Conservation (phyloP, 768 basidiomycete genomes). For the Lactarius psammicola region DNA sequence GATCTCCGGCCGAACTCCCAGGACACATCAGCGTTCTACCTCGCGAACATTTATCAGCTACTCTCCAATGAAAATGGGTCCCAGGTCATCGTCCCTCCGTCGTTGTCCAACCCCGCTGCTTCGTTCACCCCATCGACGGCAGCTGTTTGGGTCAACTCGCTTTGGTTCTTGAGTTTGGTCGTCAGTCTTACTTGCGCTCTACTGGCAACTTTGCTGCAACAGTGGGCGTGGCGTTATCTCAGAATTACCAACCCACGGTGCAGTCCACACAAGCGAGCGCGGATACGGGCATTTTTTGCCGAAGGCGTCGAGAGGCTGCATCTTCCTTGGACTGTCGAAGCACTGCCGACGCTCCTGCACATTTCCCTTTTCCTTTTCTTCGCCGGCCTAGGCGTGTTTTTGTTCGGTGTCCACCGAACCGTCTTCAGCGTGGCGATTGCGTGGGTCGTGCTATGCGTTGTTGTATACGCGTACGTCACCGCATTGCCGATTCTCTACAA, state of each 20-base stretch:
- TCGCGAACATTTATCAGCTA: slow-evolving; percentile 1
- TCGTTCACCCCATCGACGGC: neutral
- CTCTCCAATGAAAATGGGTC: neutral
- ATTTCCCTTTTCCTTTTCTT: slow-evolving; percentile 25
- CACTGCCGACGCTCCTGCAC: slow-evolving; percentile 17
- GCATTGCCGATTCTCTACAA: neutral
- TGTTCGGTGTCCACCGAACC: slow-evolving; percentile 15
- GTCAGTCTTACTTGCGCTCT: slow-evolving; percentile 17
- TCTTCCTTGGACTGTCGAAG: slow-evolving; percentile 3
- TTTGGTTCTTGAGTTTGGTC: slow-evolving; percentile 18
- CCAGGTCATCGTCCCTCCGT: neutral
- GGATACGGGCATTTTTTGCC: slow-evolving; percentile 3
- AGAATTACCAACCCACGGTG: neutral
- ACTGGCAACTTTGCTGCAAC: slow-evolving; percentile 14
- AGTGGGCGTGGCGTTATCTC: slow-evolving; percentile 16
- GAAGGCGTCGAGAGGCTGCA: slow-evolving; percentile 8
- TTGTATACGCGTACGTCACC: neutral
- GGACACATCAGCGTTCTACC: slow-evolving; percentile 9
- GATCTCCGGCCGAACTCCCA: slow-evolving; percentile 9
- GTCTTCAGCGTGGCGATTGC: neutral
- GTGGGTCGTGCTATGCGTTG: slow-evolving; percentile 6
- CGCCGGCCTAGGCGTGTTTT: slow-evolving; percentile 14
- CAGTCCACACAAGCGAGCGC: slow-evolving; percentile 9
- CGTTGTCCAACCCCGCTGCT: neutral
- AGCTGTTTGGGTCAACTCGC: slow-evolving; percentile 17